phyloP scores from a whole-genome alignment of 495 filamentous ascomycete species.

The Chaetomidium leptoderma region DNA sequence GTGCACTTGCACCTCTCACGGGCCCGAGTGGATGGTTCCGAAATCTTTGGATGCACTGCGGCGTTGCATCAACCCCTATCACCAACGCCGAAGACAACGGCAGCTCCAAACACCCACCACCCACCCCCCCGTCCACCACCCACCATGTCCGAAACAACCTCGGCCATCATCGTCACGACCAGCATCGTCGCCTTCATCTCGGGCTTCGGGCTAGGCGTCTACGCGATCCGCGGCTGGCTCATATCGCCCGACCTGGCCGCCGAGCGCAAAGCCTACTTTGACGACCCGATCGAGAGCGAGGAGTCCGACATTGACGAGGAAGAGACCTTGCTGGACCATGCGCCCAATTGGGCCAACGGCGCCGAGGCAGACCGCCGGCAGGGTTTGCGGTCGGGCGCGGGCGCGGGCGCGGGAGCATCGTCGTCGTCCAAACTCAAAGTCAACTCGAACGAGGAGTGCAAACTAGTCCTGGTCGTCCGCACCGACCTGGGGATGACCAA shows the following conservation, averaged over 20 bases:
- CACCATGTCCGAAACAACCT: constrained; percentile 10
- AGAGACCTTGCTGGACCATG: constrained; percentile 52
- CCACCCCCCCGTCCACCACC: background rate
- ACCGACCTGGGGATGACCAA: constrained; percentile 96
- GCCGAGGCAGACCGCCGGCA: constrained; percentile 46
- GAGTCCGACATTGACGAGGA: constrained; percentile 51
- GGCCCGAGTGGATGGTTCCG: too few species aligned
- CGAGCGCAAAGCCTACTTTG: constrained; percentile 31
- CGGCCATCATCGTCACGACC: constrained; percentile 53
- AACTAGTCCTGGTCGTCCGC: constrained; percentile 85
- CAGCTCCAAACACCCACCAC: background rate
- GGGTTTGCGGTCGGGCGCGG: constrained; percentile 37
- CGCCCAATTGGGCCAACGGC: constrained; percentile 56
- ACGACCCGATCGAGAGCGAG: constrained; percentile 48
- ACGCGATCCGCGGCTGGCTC: constrained; percentile 48
- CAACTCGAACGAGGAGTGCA: constrained; percentile 73
- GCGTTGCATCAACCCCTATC: too few species aligned
- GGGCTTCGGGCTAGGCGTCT: constrained; percentile 57
- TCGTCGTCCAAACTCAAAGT: constrained; percentile 16
- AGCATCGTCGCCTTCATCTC: constrained; percentile 58
- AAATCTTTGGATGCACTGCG: too few species aligned
- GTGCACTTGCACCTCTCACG: too few species aligned
- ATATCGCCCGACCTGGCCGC: constrained; percentile 40
- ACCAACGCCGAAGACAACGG: too few species aligned
- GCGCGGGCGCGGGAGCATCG: constrained; percentile 12